A percentile compares a stretch with the other conserved stretches of the same genome.
phyloP scores from a whole-genome alignment of 2,329 filamentous ascomycete species.

The Neoscytalidium dimidiatum region DNA sequence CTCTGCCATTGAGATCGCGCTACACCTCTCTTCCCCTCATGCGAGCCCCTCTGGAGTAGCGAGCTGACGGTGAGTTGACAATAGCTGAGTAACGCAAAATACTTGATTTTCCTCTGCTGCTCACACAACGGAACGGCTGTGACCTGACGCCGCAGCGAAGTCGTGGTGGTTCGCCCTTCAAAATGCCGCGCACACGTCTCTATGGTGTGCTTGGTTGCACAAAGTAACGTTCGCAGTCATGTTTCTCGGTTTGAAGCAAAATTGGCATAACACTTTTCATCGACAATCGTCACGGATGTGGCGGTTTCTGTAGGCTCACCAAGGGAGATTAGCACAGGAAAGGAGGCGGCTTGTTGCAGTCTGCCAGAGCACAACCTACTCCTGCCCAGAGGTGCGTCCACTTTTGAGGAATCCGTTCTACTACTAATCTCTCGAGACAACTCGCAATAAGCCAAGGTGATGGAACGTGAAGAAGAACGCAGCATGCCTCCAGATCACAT shows the following conservation, averaged over 20 bases:
- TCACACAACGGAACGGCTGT: constrained; percentile 1
- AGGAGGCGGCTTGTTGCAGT: not conserved
- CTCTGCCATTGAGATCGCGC: not conserved
- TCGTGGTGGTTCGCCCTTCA: not conserved
- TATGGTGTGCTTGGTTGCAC: not conserved
- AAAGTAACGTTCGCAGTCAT: not conserved
- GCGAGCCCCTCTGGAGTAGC: not conserved
- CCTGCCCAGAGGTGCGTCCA: too few species aligned
- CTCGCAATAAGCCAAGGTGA: too few species aligned
- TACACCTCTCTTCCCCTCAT: not conserved
- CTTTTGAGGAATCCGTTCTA: too few species aligned
- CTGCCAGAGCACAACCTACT: not conserved
- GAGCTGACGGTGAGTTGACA: not conserved
- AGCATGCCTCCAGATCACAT: not conserved
- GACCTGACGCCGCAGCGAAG: not conserved
- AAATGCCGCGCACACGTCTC: not conserved
- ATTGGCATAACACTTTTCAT: not conserved
- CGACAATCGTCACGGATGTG: not conserved
- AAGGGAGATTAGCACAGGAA: not conserved
- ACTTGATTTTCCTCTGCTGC: not conserved
- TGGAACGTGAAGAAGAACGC: too few species aligned
- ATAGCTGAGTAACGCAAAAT: constrained; percentile 2
- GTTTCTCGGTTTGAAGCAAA: not conserved
- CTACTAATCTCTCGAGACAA: too few species aligned
- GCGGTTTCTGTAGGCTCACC: not conserved